Evolutionary conservation across 2,329 filamentous ascomycete species (phyloP), one percentile per base, ranked within the genome.

Genomic region (Penicillium sp.): DNA sequence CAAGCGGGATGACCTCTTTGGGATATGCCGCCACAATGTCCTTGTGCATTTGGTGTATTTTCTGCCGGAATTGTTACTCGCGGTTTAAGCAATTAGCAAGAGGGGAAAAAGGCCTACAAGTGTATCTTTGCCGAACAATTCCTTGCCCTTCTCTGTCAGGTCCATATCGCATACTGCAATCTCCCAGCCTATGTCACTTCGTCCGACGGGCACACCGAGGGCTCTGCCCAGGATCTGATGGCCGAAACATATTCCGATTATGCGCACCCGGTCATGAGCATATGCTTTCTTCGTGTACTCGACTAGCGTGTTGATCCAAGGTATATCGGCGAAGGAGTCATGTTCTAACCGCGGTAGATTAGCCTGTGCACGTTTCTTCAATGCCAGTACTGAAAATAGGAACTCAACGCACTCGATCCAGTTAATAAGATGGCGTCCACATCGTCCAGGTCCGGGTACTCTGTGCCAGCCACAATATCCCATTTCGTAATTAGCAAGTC

Each of bases 221-320:
- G 90, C 89, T 52, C 90, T 80, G 1, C 83, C 90, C 45, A 94
- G 76, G 65, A 96, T 91, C 76, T 96, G 90, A 70, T 95, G 91
- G 5, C 91, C 91, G 70, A 93, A 96, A 73, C 91, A 96, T 16
- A 94, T 81, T 11, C 90, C 91, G 16, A 96, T 79, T n/a, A 92
- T 73, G 35, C 84, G 82, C 7, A 94, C 82, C 0, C 84, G 78
- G 24, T 80, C 77, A 61, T 87, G 81, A 12, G 78, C 77, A 33
- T 90, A 78, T 3, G 88, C 77, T 61, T 80, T 76, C 51, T 79
- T 76, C 0, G 82, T 84, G 66, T 85, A 96, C 1, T 85, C 83
- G 18, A 91, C 86, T 1, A 96, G 80, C 53, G 82, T 84, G 43
- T 86, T 61, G 61, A 94, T 93, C 91, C 91, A 96, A 0, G 86